Evolutionary conservation across 1,284 basidiomycete genomes (phyloP).

Genomic region (Apiotrichum domesticum): DNA sequence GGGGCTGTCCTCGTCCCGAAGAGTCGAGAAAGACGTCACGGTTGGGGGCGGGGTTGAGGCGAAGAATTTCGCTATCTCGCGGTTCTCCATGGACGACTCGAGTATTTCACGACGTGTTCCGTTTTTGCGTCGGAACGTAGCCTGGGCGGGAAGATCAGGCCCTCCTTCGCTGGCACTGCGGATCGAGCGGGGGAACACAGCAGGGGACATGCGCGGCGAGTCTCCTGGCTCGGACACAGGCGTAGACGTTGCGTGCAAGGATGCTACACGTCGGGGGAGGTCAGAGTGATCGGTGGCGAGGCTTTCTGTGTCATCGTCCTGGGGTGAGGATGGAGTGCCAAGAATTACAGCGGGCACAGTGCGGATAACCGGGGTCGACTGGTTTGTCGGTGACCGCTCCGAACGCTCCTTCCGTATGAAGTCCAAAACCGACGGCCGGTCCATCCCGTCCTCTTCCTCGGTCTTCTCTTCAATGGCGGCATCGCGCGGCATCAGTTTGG

Average conservation of each 20-base stretch:
- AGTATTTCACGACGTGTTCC: slow-evolving; percentile 1
- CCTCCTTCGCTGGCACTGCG: slow-evolving; percentile 11
- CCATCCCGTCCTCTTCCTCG: slow-evolving; percentile 24
- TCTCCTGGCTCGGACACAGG: background rate
- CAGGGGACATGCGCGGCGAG: background rate
- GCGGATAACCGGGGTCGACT: slow-evolving; percentile 9
- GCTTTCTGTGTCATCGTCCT: background rate
- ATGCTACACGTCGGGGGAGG: background rate
- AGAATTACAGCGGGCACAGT: slow-evolving; percentile 38
- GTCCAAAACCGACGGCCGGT: slow-evolving; percentile 5
- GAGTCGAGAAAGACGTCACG: background rate
- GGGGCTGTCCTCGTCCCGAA: background rate
- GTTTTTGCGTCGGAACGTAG: background rate
- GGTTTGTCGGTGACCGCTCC: background rate
- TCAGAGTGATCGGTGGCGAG: background rate
- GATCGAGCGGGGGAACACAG: background rate
- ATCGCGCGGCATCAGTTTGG: slow-evolving; percentile 20
- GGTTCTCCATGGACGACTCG: slow-evolving; percentile 13
- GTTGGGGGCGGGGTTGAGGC: slow-evolving; percentile 23
- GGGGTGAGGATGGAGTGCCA: slow-evolving; percentile 17
- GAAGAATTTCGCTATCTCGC: slow-evolving; percentile 42
- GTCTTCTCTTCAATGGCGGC: slow-evolving; percentile 33
- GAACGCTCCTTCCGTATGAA: slow-evolving; percentile 3
- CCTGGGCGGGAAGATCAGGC: background rate
- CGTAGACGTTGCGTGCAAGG: background rate